These are phyloP conservation scores for Pichia insulana DNA, from an alignment of 805 yeast genomes.

Conservation along the genomic window DNA sequence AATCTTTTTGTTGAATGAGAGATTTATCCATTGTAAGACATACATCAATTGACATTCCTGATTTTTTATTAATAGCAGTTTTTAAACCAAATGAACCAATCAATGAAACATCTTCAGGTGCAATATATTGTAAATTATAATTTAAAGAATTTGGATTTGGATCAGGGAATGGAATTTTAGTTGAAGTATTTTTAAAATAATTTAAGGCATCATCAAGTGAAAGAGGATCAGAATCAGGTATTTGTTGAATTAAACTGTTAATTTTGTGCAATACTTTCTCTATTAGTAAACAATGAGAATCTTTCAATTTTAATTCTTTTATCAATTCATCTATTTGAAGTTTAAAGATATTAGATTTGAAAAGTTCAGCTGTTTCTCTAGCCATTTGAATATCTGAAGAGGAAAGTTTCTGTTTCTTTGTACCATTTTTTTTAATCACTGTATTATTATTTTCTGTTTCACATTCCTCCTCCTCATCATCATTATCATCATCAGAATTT, in stretches of 20 bases:
- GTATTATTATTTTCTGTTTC: conserved; percentile 1
- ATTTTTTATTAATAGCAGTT: conserved; percentile 58
- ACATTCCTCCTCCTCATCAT: conserved; percentile 9
- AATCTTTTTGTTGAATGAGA: conserved; percentile 79
- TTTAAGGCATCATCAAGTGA: conserved; percentile 52
- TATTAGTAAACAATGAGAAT: conserved; percentile 51
- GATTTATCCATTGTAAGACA: conserved; percentile 72
- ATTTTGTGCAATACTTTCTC: conserved; percentile 71
- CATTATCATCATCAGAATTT: conserved; percentile 10
- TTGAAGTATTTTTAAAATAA: conserved; percentile 34
- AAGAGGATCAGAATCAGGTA: conserved; percentile 48
- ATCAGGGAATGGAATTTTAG: conserved; percentile 76
- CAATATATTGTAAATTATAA: conserved; percentile 57
- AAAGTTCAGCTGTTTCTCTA: conserved; percentile 86
- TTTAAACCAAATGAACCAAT: conserved; percentile 88
- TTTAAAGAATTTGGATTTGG: conserved; percentile 69
- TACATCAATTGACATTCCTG: conserved; percentile 66
- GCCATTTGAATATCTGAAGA: conserved; percentile 87
- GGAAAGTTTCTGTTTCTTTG: conserved; percentile 29
- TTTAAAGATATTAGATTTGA: conserved; percentile 92
- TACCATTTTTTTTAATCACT: not conserved
- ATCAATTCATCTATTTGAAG: conserved; percentile 87
- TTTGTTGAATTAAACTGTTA: conserved; percentile 54
- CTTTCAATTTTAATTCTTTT: conserved; percentile 70
- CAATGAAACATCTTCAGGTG: conserved; percentile 69